phyloP scores from a whole-genome alignment of 2,329 filamentous ascomycete genomes.

The Aspergillus sp. region DNA sequence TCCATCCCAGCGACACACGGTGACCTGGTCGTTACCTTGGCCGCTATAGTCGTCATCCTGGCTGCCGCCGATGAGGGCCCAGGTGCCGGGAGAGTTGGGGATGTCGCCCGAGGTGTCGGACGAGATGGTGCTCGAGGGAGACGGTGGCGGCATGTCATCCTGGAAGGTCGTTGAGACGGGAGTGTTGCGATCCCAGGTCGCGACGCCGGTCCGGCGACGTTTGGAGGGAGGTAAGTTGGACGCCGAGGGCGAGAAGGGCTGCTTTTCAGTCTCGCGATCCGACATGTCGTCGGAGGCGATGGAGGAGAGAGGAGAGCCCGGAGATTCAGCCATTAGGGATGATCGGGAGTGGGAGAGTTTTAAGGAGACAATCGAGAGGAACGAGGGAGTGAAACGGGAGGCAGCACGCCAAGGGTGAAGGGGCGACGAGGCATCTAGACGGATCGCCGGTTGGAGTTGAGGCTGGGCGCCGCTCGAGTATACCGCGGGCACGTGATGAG shows the following conservation, averaged over 20 bases:
- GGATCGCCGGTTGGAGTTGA: slow-evolving; percentile 8
- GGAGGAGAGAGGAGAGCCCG: slow-evolving; percentile 64
- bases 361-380: neutral
- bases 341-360: slow-evolving; percentile 1
- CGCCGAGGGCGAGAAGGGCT: slow-evolving; percentile 47
- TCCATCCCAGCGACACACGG: slow-evolving; percentile 74
- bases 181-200: slow-evolving; percentile 51
- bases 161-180: slow-evolving; percentile 46
- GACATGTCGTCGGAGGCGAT: slow-evolving; percentile 63
- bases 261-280: slow-evolving; percentile 54
- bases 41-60: slow-evolving; percentile 66
- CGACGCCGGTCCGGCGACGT: slow-evolving; percentile 46
- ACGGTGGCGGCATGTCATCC: slow-evolving; percentile 43
- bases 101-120: slow-evolving; percentile 88
- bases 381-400: neutral
- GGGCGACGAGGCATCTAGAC: neutral
- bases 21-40: slow-evolving; percentile 70
- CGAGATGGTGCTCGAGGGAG: slow-evolving; percentile 70
- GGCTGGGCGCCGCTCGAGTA: slow-evolving; percentile 21
- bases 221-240: slow-evolving; percentile 49
- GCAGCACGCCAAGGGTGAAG: neutral
- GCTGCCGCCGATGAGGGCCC: slow-evolving; percentile 40
- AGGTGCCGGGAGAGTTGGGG: slow-evolving; percentile 65
- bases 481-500: slow-evolving; percentile 26
- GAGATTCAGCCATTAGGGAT: slow-evolving; percentile 53